Base-by-base conservation (phyloP, 768 basidiomycete species). In the Mycena vulgaris region DNA sequence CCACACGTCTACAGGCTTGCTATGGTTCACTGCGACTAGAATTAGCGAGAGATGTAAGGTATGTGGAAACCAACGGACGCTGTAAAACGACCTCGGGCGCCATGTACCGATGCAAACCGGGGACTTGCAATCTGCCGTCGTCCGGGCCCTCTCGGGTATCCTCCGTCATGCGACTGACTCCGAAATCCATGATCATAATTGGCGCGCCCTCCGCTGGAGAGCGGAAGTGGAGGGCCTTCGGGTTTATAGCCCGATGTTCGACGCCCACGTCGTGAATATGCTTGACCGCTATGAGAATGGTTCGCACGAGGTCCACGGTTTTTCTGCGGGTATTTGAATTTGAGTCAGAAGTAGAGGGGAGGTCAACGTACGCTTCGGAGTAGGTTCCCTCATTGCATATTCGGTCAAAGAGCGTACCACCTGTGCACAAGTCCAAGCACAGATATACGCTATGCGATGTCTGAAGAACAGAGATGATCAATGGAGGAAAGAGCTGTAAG, bases 351-450 rank as follows among this genome's bases (percentile, higher is more conserved):
- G 17, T 64, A 21, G 30, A 49, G 52, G n/a, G 8, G 13, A 28
- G 37, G 48, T 53, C n/a, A 47, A 83, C 90, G 76, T 71, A 95
- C 95, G 90, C 90, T 82, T 99, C 97, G 77, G 95, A 96, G 80
- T 98, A 98, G 78, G 95, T 94, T 60, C 96, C 96, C 80, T 96
- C 95, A 35, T 95, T 95, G 77, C 97, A 98, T 84, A 98, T 98
- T 63, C 97, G 89, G 80, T 98, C 97, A 75, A 98, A 98, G 19
- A 99, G 90, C 80, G 98, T 97, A 42, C 97, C 97, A 58, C 96
- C 96, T 3, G 94, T 96, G 84, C 97, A 99, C 9, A 98, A 89
- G 80, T 98, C 97, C 80, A 98, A 97, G 74, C 92, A 92, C 66
- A 98, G 92, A 81, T 98, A 96, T 58, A 98, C 88, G 75, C 96